Evolutionary conservation across 257 asterid genomes (phyloP), one percentile per base, ranked within the genome.

Genomic region (Przewalskia tangutica): DNA sequence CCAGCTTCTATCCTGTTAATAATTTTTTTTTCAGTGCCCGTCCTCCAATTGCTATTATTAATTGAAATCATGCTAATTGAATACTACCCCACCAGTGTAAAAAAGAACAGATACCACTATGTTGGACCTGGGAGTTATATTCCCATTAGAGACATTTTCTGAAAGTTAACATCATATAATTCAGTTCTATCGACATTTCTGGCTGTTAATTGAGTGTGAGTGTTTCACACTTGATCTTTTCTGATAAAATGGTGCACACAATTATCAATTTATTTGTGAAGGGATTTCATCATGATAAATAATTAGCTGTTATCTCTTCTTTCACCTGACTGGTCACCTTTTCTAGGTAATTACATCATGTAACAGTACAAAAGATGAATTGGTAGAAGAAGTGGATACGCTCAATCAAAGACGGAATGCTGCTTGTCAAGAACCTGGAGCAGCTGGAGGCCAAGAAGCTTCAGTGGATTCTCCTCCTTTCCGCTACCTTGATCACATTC

Each of bases 291-390:
- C 42, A 12, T 20, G 59, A 44, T 20, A 18, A 70, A 70, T 70
- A 11, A 5, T 44, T 12, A 6, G 11, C n/a, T 2, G 3, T 68
- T 42, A 4, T 23, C 10, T 46, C 4, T 40, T 67, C 55, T 17
- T 40, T 68, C 4, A 68, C 12, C 54, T 71, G 78, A 18, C 78
- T 44, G 58, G 78, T 42, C 32, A n/a, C 16, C 40, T 46, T 73
- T 81, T 77, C 56, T 88, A 95, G 99, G 97, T 95, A 10, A 91
- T 95, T 68, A 94, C 99, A 34, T 92, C 98, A 11, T 95, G 99
- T 87, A 95, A 95, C 84, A 95, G 88, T 89, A 91, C 98, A 36
- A 93, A 94, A 87, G 98, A 95, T 68, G 99, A 96, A 85, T 86
- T 96, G 85, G 83, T 94, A 83, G 95, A 93, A 82, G 99, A 96